Percentiles rank a stretch among this genome's conserved stretches.
phyloP scores from a whole-genome alignment of 139 green algal genomes.

The Limnomonas spitsbergensis region DNA sequence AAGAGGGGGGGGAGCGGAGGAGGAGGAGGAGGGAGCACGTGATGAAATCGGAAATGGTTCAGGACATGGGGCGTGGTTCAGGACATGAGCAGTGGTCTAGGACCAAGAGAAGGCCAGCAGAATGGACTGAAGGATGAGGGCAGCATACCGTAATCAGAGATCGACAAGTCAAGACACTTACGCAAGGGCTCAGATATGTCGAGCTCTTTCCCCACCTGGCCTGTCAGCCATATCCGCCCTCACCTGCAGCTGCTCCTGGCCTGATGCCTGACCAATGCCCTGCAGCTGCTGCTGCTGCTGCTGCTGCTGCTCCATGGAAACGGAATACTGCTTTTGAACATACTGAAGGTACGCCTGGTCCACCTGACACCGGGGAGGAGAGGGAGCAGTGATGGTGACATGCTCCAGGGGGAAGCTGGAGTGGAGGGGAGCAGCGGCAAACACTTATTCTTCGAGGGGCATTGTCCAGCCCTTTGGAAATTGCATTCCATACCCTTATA shows the following conservation, averaged over 20 bases:
- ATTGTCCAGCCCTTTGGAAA: no score
- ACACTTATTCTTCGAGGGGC: no score
- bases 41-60: no score
- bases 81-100: no score
- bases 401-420: no score
- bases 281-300: slow-evolving; percentile 7
- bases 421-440: background rate
- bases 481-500: no score
- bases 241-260: background rate
- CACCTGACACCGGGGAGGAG: background rate
- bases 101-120: background rate
- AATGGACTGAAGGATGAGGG: background rate
- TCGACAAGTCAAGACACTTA: background rate
- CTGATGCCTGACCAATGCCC: no score
- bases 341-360: slow-evolving; percentile 6
- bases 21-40: no score
- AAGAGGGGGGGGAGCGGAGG: no score
- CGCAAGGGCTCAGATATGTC: background rate
- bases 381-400: background rate
- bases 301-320: background rate
- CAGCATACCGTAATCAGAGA: background rate
- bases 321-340: background rate
- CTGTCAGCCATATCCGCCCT: background rate
- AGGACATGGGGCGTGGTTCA: no score
- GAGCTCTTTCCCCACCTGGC: background rate